Conservation (phyloP, 176 grass and related monocot genomes). For the Lolium perenne region DNA sequence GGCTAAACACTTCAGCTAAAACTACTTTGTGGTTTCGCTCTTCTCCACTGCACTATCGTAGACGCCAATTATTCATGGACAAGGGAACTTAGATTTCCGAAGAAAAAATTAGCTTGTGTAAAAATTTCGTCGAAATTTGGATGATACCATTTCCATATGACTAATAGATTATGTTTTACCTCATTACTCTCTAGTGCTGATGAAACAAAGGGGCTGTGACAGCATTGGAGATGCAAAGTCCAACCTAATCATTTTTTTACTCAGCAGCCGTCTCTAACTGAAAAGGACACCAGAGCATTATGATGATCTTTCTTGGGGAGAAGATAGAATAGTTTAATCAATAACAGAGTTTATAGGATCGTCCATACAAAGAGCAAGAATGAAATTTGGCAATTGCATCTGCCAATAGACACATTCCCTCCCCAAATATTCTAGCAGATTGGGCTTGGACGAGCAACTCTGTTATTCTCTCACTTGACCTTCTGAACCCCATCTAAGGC, state of each 20-base stretch:
- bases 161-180: background rate
- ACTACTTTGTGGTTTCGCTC: background rate
- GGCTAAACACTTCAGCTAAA: background rate
- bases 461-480: background rate
- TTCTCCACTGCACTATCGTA: background rate
- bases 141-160: background rate
- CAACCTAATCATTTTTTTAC: background rate
- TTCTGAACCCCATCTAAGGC: background rate
- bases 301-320: background rate
- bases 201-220: background rate
- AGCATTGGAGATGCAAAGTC: slow-evolving; percentile 20
- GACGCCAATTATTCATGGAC: background rate
- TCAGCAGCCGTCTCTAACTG: background rate
- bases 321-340: background rate
- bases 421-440: background rate
- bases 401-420: background rate
- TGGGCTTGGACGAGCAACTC: background rate
- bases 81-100: background rate
- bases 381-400: background rate
- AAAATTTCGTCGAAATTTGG: background rate
- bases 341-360: background rate
- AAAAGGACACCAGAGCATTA: background rate
- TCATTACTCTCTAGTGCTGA: slow-evolving; percentile 4
- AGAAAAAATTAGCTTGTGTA: background rate
- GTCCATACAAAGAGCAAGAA: background rate